Percentiles rank a stretch among this genome's conserved stretches.
phyloP scores from a whole-genome alignment of 208 protist genomes.

The Naegleria fowleri region DNA sequence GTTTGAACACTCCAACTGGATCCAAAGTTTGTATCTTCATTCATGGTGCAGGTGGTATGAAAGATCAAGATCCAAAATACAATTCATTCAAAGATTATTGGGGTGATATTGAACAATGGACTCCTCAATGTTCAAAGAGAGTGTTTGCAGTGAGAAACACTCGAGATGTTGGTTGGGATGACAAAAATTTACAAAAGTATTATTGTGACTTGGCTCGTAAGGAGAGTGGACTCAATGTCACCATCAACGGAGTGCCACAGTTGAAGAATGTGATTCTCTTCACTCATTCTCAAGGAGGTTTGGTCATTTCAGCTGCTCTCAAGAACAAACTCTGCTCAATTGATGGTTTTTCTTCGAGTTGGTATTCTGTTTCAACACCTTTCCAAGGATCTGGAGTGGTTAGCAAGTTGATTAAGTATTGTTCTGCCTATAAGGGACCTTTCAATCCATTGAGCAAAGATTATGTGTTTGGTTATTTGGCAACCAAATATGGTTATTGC shows the following conservation, averaged over 20 bases:
- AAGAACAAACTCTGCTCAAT: neutral
- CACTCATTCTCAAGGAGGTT: neutral
- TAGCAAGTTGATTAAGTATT: neutral
- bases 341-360: neutral
- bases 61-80: neutral
- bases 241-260: neutral
- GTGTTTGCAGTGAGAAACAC: neutral
- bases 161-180: neutral
- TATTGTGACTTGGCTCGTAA: neutral
- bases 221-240: neutral
- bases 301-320: neutral
- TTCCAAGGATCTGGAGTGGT: neutral
- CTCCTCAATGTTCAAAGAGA: conserved; percentile 3
- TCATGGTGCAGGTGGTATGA: neutral
- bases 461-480: neutral
- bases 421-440: neutral
- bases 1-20: neutral
- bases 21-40: conserved; percentile 3
- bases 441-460: neutral
- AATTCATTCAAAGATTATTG: neutral
- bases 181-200: neutral
- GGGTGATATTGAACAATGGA: conserved; percentile 4
- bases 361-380: neutral
- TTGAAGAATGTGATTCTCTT: neutral
- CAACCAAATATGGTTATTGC: conserved; percentile 4